phyloP scores from a whole-genome alignment of 495 filamentous ascomycete species.

The Neurospora terricola region DNA sequence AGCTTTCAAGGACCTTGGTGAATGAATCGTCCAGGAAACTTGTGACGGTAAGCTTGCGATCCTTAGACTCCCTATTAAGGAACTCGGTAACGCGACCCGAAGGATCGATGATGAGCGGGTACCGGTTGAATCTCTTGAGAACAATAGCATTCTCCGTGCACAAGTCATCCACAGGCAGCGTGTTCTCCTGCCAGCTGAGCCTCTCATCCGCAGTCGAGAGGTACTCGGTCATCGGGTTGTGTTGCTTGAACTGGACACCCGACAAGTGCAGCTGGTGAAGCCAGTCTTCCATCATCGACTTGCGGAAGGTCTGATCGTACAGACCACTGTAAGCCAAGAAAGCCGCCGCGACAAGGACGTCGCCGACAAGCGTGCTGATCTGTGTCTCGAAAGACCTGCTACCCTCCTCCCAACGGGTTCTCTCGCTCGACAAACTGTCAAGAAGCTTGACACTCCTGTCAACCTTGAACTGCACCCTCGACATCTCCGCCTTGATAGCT shows the following conservation, averaged over 20 bases:
- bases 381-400: constrained; percentile 98
- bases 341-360: constrained; percentile 87
- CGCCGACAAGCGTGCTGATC: constrained; percentile 90
- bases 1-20: constrained; percentile 93
- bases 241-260: constrained; percentile 82
- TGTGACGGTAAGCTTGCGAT: constrained; percentile 87
- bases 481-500: constrained; percentile 95
- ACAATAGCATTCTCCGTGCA: constrained; percentile 99
- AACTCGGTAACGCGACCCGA: constrained; percentile 92
- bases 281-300: constrained; percentile 97
- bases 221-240: constrained; percentile 93
- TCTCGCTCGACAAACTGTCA: constrained; percentile 88
- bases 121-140: constrained; percentile 93
- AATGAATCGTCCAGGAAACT: constrained; percentile 98
- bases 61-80: constrained; percentile 84
- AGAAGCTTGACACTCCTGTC: constrained; percentile 90
- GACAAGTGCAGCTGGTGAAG: constrained; percentile 81
- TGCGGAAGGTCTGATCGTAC: constrained; percentile 96
- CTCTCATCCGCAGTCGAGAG: constrained; percentile 94
- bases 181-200: constrained; percentile 85
- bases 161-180: constrained; percentile 95
- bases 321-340: constrained; percentile 98
- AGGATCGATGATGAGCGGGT: constrained; percentile 96
- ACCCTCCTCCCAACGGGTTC: constrained; percentile 85
- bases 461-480: constrained; percentile 92